phyloP scores from a whole-genome alignment of 345 rosid genomes.

The Arabis alpina region DNA sequence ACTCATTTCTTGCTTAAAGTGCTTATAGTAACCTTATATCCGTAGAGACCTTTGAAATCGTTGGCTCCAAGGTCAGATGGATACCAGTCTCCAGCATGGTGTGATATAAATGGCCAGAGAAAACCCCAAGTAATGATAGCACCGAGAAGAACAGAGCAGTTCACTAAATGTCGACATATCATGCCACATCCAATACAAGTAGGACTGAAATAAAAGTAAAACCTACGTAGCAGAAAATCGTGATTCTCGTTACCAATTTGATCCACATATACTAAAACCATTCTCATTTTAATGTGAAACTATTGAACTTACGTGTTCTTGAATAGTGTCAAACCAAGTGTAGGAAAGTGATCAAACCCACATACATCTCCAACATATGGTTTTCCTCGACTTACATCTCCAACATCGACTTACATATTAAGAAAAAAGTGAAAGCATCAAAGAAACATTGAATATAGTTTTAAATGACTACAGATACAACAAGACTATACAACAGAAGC shows the following conservation, averaged over 20 bases:
- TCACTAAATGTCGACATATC: conserved; percentile 88
- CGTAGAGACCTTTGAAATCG: conserved; percentile 88
- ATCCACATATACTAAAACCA: background rate
- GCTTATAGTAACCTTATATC: conserved; percentile 63
- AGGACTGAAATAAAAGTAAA: conserved; percentile 87
- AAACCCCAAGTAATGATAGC: conserved; percentile 88
- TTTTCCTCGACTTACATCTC: no score
- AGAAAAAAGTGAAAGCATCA: no score
- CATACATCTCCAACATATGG: conserved; percentile 74
- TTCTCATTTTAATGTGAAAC: background rate
- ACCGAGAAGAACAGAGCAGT: conserved; percentile 78
- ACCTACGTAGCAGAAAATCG: conserved; percentile 46
- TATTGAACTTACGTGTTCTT: conserved; percentile 63
- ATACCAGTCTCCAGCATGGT: conserved; percentile 78
- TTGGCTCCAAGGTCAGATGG: conserved; percentile 68
- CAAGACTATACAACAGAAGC: no score
- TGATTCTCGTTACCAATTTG: background rate
- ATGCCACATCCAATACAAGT: conserved; percentile 92
- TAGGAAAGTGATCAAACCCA: conserved; percentile 87
- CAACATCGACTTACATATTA: no score
- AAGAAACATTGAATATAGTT: no score
- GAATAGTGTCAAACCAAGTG: conserved; percentile 68
- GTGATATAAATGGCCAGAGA: conserved; percentile 76
- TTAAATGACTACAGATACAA: no score
- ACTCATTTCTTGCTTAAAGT: background rate